Evolutionary conservation across 306 rosid species (phyloP).

Genomic region (Gastrolobium bilobum): DNA sequence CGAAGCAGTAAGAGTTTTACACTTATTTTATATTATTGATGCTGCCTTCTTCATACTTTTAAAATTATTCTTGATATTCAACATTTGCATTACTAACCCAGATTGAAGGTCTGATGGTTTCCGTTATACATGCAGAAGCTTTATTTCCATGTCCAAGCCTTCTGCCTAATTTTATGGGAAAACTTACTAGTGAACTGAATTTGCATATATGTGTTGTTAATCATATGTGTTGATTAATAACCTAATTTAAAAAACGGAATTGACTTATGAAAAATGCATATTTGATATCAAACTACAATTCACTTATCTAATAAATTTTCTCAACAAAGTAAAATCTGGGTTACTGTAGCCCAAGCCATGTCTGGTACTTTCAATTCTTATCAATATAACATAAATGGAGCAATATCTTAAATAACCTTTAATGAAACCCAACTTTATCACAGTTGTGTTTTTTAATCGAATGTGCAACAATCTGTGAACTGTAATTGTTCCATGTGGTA

Average conservation of each 20-base stretch:
- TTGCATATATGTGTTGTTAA: not conserved
- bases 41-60: not conserved
- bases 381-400: not conserved
- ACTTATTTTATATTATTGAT: not conserved
- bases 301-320: not conserved
- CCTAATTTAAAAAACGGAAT: not conserved
- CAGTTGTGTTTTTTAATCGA: not conserved
- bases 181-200: not conserved
- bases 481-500: not conserved
- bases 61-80: not conserved
- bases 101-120: not conserved
- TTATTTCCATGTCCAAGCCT: not conserved
- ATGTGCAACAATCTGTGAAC: not conserved
- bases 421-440: not conserved
- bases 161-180: not conserved
- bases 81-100: not conserved
- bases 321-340: conserved; percentile 10
- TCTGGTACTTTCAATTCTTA: not conserved
- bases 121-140: not conserved
- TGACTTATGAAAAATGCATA: conserved; percentile 4
- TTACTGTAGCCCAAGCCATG: not conserved
- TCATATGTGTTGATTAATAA: not conserved
- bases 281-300: not conserved
- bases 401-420: not conserved
- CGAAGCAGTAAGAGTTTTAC: conserved; percentile 77